phyloP scores from a whole-genome alignment of 2,329 filamentous ascomycete species.

The Diaporthe sp. region DNA sequence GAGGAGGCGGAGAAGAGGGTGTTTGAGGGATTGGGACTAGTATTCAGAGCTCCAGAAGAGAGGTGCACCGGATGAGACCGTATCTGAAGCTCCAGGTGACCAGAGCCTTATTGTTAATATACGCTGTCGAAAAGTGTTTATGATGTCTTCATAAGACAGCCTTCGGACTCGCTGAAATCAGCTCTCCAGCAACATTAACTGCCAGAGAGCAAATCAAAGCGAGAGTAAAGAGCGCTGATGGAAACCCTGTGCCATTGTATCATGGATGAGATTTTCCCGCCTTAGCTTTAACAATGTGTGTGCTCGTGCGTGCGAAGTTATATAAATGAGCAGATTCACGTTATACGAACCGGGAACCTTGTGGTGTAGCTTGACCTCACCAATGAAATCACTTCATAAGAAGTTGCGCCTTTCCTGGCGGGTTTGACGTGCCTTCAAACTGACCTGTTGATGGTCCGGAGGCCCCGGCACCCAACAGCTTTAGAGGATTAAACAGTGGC shows the following conservation, averaged over 20 bases:
- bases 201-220: neutral
- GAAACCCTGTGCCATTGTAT: neutral
- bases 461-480: neutral
- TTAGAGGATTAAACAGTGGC: neutral
- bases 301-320: neutral
- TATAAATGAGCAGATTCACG: neutral
- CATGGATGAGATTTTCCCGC: too few relatives aligned
- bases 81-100: too few relatives aligned
- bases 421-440: neutral
- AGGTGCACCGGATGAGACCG: conserved; percentile 73
- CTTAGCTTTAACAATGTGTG: neutral
- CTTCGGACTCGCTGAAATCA: neutral
- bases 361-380: neutral
- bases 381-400: neutral
- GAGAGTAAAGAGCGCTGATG: neutral
- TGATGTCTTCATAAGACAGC: neutral
- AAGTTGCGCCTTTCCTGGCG: conserved; percentile 1
- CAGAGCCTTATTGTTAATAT: neutral
- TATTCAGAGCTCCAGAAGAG: conserved; percentile 75
- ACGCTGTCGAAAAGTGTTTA: neutral
- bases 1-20: conserved; percentile 83
- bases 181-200: too few relatives aligned
- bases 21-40: conserved; percentile 81
- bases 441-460: neutral
- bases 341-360: neutral